These are phyloP conservation scores for Camelina hispida DNA, from an alignment of 345 rosid genomes.

Conservation along the genomic window DNA sequence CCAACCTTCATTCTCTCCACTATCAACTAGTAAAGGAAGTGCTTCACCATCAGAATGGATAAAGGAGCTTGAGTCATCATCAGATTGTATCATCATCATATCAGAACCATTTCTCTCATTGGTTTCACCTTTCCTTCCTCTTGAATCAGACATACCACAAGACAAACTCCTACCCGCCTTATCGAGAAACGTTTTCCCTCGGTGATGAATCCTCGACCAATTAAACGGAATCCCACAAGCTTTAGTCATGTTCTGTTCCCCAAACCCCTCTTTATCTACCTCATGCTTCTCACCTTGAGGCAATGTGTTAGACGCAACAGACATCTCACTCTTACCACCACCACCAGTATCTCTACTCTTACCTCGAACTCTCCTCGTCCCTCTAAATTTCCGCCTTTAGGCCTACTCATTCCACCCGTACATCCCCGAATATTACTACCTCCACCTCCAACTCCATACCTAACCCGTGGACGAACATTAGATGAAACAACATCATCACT, in stretches of 20 bases:
- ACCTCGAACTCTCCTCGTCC: slow-evolving; percentile 58
- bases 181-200: slow-evolving; percentile 89
- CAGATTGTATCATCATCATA: slow-evolving; percentile 68
- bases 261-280: slow-evolving; percentile 59
- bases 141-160: slow-evolving; percentile 85
- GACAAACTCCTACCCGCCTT: slow-evolving; percentile 96
- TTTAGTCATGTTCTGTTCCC: slow-evolving; percentile 55
- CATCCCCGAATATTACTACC: slow-evolving; percentile 48
- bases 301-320: slow-evolving; percentile 87
- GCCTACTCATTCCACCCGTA: slow-evolving; percentile 56
- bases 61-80: slow-evolving; percentile 66
- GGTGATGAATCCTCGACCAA: slow-evolving; percentile 95
- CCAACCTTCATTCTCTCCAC: slow-evolving; percentile 75
- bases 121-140: slow-evolving; percentile 63
- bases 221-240: slow-evolving; percentile 98
- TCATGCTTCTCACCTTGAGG: slow-evolving; percentile 60
- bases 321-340: slow-evolving; percentile 65
- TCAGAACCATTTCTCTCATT: slow-evolving; percentile 63
- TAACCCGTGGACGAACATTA: slow-evolving; percentile 56
- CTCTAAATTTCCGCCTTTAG: slow-evolving; percentile 78
- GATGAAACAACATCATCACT: slow-evolving; percentile 86
- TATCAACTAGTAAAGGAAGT: slow-evolving; percentile 82
- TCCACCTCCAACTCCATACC: slow-evolving; percentile 38
- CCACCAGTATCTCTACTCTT: slow-evolving; percentile 58
- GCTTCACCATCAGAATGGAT: slow-evolving; percentile 71